Base-by-base conservation (phyloP, 192 early-diverging fungal species). In the Entomortierella lignicola region DNA sequence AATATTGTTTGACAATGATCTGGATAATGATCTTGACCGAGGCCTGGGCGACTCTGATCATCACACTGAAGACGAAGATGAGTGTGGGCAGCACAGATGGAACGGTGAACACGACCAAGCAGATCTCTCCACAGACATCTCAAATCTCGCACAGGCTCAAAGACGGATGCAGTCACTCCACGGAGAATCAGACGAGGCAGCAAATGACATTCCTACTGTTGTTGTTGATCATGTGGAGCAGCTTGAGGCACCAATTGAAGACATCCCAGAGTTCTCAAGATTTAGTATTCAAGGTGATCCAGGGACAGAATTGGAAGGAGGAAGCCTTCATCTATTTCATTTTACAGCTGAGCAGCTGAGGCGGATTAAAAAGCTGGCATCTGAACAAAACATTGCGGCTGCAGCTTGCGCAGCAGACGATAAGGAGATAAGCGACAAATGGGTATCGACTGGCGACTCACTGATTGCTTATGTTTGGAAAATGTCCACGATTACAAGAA, bases 401-500 rank as follows among this genome's bases (percentile, higher is more conserved):
- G 75, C 75, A 27, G 75, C 75, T 25, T 79, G 75, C 66, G 75
- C 75, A 21, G 75, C 75, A 1, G 67, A 79, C 7, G 75, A 79
- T 52, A 79, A 79, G 43, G 75, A 79, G 57, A 79, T 79, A 26
- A 79, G 68, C 31, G 75, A 79, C 60, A 79, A 79, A 57, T 79
- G 75, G 75, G 75, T 79, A 26, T 79, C 75, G 48, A 79, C 75
- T 1, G 75, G 75, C 1, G 75, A 79, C 50, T 64, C 75, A 25
- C 32, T 79, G 60, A 70, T 79, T 37, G 75, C 75, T 6, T 79
- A 79, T 32, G 42, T 79, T 4, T 79, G 75, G 75, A 79, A 79
- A 52, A 69, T 79, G 68, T 63, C 75, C 47, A 79, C 75, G 8
- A 79, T 79, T 31, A 54, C 75, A 1, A 60, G 75, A 8, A 52